Evolutionary conservation across 2,329 filamentous ascomycete genomes (phyloP).

Genomic region (Aureobasidium melanogenum): DNA sequence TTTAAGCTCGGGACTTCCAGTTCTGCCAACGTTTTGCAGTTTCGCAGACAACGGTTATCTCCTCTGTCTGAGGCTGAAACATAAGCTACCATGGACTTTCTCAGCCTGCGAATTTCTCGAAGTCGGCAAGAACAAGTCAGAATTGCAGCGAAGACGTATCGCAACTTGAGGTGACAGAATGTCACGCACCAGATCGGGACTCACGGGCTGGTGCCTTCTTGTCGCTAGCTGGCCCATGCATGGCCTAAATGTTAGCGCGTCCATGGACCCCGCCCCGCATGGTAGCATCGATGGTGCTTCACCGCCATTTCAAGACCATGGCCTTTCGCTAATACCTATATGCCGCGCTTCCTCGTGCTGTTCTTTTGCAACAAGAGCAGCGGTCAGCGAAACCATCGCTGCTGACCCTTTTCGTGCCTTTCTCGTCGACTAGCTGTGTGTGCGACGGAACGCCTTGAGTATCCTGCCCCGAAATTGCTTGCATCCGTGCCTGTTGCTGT

Average conservation of each 20-base stretch:
- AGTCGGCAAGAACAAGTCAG: neutral
- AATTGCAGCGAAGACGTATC: neutral
- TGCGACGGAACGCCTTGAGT: slow-evolving; percentile 6
- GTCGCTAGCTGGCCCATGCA: slow-evolving; percentile 1
- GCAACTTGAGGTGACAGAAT: neutral
- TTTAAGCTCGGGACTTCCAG: neutral
- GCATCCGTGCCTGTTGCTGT: neutral
- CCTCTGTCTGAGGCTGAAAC: slow-evolving; percentile 11
- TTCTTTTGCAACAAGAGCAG: neutral
- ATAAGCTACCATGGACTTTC: neutral
- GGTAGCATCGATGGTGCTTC: slow-evolving; percentile 16
- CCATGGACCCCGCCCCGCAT: slow-evolving; percentile 12
- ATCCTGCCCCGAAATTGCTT: neutral
- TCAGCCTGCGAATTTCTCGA: neutral
- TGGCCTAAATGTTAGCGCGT: slow-evolving; percentile 1
- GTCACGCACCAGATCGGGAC: neutral
- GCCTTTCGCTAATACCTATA: slow-evolving; percentile 7
- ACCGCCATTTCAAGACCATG: slow-evolving; percentile 12
- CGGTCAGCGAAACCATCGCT: slow-evolving; percentile 10
- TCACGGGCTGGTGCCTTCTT: neutral
- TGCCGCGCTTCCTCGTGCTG: slow-evolving; percentile 4
- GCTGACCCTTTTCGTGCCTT: neutral
- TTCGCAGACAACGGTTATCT: slow-evolving; percentile 7
- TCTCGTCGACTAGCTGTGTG: neutral
- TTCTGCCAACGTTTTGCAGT: neutral